Base-by-base conservation (phyloP, 768 basidiomycete species). In the Tubosaeta brunneosetosa region DNA sequence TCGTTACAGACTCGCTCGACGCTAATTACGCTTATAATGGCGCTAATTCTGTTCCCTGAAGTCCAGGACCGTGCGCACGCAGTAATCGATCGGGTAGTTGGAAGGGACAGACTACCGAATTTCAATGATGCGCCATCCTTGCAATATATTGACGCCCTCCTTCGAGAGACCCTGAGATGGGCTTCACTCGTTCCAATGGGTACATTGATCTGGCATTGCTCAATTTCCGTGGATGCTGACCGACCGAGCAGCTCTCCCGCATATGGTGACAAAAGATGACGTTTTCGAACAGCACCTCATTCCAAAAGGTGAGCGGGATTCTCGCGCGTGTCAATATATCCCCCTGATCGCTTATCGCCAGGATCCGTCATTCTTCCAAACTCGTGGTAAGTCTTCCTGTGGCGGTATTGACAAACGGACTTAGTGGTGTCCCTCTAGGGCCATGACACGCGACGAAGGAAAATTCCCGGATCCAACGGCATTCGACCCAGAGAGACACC, bases 261-360 rank as follows among this genome's bases (percentile, higher is more conserved):
- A 69, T 45, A 47, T 47, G 36, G 42, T 62, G 3, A 73, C 71
- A 0, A 61, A 68, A 37, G 74, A 76, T 49, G 75, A 77, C 37
- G 44, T 69, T 14, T 78, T 76, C 49, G 63, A 71, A 33, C 72
- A 73, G 12, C 76, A 75, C 38, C 62, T 76, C 3, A 84, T 84
- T 50, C 82, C 82, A 6, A 73, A 74, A 51, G 82, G 81, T 55
- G n/a, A 16, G 56, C 38, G 5, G 14, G 14, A 13, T 42, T 12
- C n/a, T 32, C 16, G 26, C 27, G 25, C 12, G 12, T 36, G 17
- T 27, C 32, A 16, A n/a, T 2, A n/a, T n/a, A 3, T 4, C 17
- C 29, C 8, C 5, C 29, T 56, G 7, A 59, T 10, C 29, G 7
- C n/a, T 10, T 5, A 27, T 19, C n/a, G 3, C 5, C 44, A 67